Evolutionary conservation across 352 stramenopile genomes (phyloP), one percentile per base, ranked within the genome.

Genomic region (Pelagophyceae sp.): DNA sequence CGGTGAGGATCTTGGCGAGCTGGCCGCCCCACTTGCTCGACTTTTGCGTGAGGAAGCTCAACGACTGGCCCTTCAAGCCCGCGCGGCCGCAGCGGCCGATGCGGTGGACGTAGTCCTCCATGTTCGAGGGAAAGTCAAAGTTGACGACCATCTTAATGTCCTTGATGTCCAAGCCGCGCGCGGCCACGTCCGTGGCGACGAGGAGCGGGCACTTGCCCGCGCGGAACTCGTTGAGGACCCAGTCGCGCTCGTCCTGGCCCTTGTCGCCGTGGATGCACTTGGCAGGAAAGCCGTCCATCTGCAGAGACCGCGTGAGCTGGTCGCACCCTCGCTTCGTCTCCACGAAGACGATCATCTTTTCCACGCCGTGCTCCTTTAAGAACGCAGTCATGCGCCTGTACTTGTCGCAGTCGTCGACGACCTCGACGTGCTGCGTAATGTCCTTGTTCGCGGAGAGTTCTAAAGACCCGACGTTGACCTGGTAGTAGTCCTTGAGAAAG

Each of bases 241-340:
- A 98, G 83, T 99, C 95, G 84, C 96, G 93, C 72, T 90, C 83
- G 64, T 80, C 76, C 83, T 99, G 97, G 64, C 87, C 95, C 86
- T 99, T 99, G 87, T 99, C 97, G 45, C 97, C 97, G 85, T 99
- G 97, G 80, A 99, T 99, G 3, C 93, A 95, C 80, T 94, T 94
- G 67, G 95, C 96, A 29, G 89, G 88, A 85, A 98, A 99, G 32
- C 94, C 93, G 35, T 90, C 93, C 80, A 92, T 85, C 37, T 92
- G 90, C 63, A 99, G 80, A 61, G 94, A 96, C 38, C 93, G 89
- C 67, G 91, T 95, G 15, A 99, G 87, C 79, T 98, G 92, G 84
- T 99, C 96, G 37, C 94, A 96, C 50, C 94, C 95, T 58, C 96
- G 94, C 87, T 99, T 99, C 2, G 96, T 99, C 83, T 99, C 94